A percentile compares a stretch with the other conserved stretches of the same genome.
Conservation (phyloP, 2,329 filamentous ascomycete genomes). For the Exophiala phaeomuriformis region DNA sequence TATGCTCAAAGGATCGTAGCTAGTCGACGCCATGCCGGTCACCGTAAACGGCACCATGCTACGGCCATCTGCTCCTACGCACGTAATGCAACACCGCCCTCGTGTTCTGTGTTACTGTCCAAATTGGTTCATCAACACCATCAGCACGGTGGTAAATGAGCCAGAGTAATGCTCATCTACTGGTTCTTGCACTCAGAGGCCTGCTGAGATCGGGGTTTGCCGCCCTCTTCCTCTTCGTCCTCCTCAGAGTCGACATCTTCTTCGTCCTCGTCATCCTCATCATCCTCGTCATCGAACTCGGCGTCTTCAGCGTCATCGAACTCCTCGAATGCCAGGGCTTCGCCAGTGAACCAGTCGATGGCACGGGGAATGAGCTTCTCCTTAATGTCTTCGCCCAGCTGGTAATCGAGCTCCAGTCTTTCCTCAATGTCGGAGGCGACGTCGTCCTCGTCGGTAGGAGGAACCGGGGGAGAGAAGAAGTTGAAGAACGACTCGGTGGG, state of each 20-base stretch:
- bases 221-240: constrained; percentile 52
- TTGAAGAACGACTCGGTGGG: constrained; percentile 98
- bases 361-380: constrained; percentile 98
- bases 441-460: constrained; percentile 64
- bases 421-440: constrained; percentile 89
- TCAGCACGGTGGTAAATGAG: neutral
- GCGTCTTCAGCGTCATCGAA: constrained; percentile 77
- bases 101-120: constrained; percentile 2
- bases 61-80: constrained; percentile 4
- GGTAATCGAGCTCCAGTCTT: constrained; percentile 95
- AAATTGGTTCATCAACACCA: neutral
- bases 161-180: constrained; percentile 12
- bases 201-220: constrained; percentile 61
- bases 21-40: constrained; percentile 5
- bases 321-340: constrained; percentile 94
- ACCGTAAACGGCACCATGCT: neutral
- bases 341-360: constrained; percentile 98
- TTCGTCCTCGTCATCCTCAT: constrained; percentile 87
- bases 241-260: constrained; percentile 66
- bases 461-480: constrained; percentile 94
- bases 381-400: constrained; percentile 98
- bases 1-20: constrained; percentile 17
- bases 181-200: constrained; percentile 81
- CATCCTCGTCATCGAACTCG: constrained; percentile 79
- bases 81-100: neutral